Evolutionary conservation across 305 asterid genomes (phyloP), one percentile per base, ranked within the genome.

Genomic region (Coffea humblotiana): DNA sequence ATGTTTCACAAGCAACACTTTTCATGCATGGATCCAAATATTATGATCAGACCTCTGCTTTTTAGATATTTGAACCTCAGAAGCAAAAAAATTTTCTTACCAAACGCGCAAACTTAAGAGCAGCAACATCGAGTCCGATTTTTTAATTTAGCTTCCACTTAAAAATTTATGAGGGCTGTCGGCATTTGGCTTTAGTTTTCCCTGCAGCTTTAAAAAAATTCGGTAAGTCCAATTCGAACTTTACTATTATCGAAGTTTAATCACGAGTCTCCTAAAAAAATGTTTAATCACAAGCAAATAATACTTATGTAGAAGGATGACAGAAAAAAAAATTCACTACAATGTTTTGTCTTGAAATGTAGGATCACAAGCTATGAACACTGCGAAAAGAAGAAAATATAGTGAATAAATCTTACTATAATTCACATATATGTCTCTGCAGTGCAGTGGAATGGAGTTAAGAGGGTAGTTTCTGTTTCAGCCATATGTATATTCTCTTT

Each of bases 31-130:
- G 18, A 8, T n/a, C n/a, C 49, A 35, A 75, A 56, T 61, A 19
- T 51, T 67, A 32, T 77, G 74, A 66, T 48, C 60, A 15, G 12
- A 21, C 45, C 52, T 51, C 66, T 49, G 60, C 25, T 21, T 45
- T 47, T 47, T 12, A 71, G 18, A 23, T 77, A 23, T 23, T 67
- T 51, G 51, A 37, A 11, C n/a, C 52, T 67, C 0, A 19, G 21
- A 77, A 23, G 75, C 3, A 45, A 77, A 37, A 47, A 29, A 35
- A 68, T 1, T 77, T 77, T 77, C 81, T 68, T 48, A 77, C 67
- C 81, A 77, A 77, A 77, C 75, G 81, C 69, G 69, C 52, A 32
- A 51, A 77, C 75, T 77, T 77, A 5, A 66, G 29, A 18, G 25
- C 48, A 77, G 11, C 45, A n/a, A 23, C 19, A 69, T 69, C 3